phyloP scores from a whole-genome alignment of 805 yeast genomes.

The Grigorovia humatica region DNA sequence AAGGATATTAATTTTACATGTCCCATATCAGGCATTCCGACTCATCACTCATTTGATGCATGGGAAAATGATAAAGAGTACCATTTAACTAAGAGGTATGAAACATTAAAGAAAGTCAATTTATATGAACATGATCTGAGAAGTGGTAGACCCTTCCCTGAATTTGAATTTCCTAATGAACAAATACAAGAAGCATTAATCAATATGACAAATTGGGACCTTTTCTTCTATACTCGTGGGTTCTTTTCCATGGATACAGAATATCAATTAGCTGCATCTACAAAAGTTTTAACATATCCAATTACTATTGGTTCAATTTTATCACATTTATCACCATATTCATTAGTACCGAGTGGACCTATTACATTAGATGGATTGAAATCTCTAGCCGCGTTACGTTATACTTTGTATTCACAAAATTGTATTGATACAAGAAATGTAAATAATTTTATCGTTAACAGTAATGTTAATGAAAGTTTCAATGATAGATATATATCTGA shows the following conservation, averaged over 20 bases:
- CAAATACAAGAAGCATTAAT: conserved; percentile 68
- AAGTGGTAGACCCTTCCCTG: conserved; percentile 89
- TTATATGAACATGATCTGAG: conserved; percentile 90
- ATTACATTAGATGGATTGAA: conserved; percentile 86
- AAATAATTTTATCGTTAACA: neutral
- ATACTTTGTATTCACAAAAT: conserved; percentile 67
- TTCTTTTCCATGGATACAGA: conserved; percentile 95
- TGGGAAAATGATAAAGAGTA: conserved; percentile 76
- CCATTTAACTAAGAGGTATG: conserved; percentile 56
- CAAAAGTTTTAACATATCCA: conserved; percentile 91
- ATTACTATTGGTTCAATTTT: conserved; percentile 75
- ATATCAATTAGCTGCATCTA: conserved; percentile 88
- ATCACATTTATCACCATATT: conserved; percentile 80
- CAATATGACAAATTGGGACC: conserved; percentile 82
- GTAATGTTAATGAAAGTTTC: neutral
- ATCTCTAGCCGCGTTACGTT: conserved; percentile 84
- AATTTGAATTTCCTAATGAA: conserved; percentile 81
- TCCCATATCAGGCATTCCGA: conserved; percentile 92
- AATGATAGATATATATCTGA: neutral
- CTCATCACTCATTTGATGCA: conserved; percentile 83
- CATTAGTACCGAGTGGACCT: conserved; percentile 70
- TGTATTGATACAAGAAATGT: neutral
- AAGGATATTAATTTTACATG: conserved; percentile 76
- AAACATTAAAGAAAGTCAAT: conserved; percentile 74
- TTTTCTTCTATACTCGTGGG: conserved; percentile 83